A percentile compares a stretch with the other conserved stretches of the same genome.
phyloP scores from a whole-genome alignment of 2,329 filamentous ascomycete genomes.

The Aspergillus sp. region DNA sequence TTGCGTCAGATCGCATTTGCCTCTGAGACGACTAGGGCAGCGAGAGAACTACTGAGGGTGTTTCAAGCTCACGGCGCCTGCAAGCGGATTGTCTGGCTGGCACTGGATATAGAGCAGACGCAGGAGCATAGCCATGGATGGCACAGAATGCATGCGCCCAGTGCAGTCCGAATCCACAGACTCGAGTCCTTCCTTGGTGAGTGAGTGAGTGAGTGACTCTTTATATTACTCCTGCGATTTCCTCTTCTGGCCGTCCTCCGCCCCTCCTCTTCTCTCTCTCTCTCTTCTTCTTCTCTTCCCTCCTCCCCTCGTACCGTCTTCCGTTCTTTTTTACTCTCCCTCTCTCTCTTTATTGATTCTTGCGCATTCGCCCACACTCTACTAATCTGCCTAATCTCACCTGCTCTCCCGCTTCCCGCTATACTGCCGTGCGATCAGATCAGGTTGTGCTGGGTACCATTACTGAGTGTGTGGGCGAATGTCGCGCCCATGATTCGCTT shows the following conservation, averaged over 20 bases:
- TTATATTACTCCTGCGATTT: constrained; percentile 6
- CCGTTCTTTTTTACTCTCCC: constrained; percentile 14
- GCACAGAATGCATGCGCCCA: too few species aligned
- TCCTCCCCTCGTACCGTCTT: constrained; percentile 7
- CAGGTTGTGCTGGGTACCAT: constrained; percentile 6
- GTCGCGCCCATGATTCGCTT: constrained; percentile 26
- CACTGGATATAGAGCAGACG: too few species aligned
- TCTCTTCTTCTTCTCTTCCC: constrained; percentile 10
- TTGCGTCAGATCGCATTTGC: constrained; percentile 9
- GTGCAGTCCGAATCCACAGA: too few species aligned
- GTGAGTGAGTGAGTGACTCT: constrained; percentile 9
- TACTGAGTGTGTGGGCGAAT: constrained; percentile 28
- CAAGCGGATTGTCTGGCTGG: too few species aligned
- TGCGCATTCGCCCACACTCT: constrained; percentile 28
- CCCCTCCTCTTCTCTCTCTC: constrained; percentile 10
- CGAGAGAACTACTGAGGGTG: too few species aligned
- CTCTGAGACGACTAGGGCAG: too few species aligned
- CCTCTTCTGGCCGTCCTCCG: constrained; percentile 14
- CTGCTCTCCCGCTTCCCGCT: constrained; percentile 1
- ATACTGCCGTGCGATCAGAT: background rate
- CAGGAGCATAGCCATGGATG: too few species aligned
- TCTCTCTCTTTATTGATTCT: constrained; percentile 18
- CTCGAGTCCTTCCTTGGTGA: constrained; percentile 7
- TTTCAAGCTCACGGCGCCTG: too few species aligned
- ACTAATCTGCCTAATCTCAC: constrained; percentile 6